A percentile compares a stretch with the other conserved stretches of the same genome.
Conservation (phyloP, 345 rosid genomes). For the Salix caprea region DNA sequence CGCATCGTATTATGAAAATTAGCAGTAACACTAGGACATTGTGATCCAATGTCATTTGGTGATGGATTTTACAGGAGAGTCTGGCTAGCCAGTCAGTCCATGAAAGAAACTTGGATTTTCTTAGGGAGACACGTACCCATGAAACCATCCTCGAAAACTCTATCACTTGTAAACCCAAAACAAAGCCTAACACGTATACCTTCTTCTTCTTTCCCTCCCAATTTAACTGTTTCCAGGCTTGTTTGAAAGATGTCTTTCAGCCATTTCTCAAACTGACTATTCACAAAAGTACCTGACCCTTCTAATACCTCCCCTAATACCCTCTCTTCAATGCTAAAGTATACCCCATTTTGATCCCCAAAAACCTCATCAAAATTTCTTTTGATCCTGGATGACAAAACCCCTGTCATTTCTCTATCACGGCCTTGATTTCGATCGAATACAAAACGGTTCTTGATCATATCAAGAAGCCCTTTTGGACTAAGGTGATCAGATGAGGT, state of each 20-base stretch:
- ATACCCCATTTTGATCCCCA: slow-evolving; percentile 33
- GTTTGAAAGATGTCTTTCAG: slow-evolving; percentile 60
- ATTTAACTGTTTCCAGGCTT: slow-evolving; percentile 38
- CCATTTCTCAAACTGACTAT: slow-evolving; percentile 68
- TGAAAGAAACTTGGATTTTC: slow-evolving; percentile 41
- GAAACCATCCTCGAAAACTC: slow-evolving; percentile 37
- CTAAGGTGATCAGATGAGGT: slow-evolving; percentile 24
- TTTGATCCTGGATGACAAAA: slow-evolving; percentile 38
- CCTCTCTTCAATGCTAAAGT: slow-evolving; percentile 49
- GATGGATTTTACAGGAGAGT: slow-evolving; percentile 30
- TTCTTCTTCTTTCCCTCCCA: slow-evolving; percentile 38
- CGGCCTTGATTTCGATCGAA: slow-evolving; percentile 36
- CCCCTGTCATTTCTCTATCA: slow-evolving; percentile 34
- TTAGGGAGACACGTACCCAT: slow-evolving; percentile 51
- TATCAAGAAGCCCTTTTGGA: slow-evolving; percentile 39
- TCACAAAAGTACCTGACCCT: slow-evolving; percentile 31
- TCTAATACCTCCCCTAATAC: slow-evolving; percentile 45
- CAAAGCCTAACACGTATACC: slow-evolving; percentile 43
- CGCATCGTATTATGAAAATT: slow-evolving; percentile 28
- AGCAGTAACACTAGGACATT: slow-evolving; percentile 26
- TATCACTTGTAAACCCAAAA: slow-evolving; percentile 31
- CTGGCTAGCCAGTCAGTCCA: slow-evolving; percentile 20
- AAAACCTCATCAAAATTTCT: slow-evolving; percentile 40
- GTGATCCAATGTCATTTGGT: slow-evolving; percentile 16
- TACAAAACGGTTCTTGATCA: slow-evolving; percentile 47